Conservation (phyloP, 129 eudicot genomes). For the Dittrichia graveolens region DNA sequence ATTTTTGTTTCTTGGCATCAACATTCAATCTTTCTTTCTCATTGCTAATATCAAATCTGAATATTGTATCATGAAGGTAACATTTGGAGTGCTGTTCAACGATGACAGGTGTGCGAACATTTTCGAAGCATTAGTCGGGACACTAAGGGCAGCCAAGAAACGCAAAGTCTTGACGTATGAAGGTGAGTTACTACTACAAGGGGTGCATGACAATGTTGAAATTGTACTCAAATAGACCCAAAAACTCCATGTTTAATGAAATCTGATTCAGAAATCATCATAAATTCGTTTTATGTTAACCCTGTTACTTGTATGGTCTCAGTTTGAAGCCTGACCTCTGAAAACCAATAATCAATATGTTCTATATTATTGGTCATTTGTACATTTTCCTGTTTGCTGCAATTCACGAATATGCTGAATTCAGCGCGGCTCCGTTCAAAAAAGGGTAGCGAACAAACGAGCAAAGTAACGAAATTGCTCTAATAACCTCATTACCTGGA, state of each 20-base stretch:
- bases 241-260: conserved; percentile 38
- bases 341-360: neutral
- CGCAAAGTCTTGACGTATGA: conserved; percentile 81
- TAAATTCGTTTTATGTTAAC: conserved; percentile 3
- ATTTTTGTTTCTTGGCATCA: conserved; percentile 3
- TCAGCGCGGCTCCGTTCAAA: too few species aligned
- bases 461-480: conserved; percentile 15
- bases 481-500: conserved; percentile 15
- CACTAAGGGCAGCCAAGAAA: conserved; percentile 91
- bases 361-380: neutral
- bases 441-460: too few species aligned
- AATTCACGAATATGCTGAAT: too few species aligned
- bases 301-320: conserved; percentile 5
- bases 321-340: neutral
- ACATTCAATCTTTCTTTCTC: neutral
- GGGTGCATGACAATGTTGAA: conserved; percentile 92
- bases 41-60: conserved; percentile 13
- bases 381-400: neutral
- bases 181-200: conserved; percentile 89
- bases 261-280: conserved; percentile 15
- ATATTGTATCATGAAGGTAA: conserved; percentile 57
- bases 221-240: conserved; percentile 61
- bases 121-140: conserved; percentile 95
- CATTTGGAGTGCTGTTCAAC: conserved; percentile 87
- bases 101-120: conserved; percentile 94